Conservation (phyloP, 495 filamentous ascomycete genomes). For the Sabuloglossum arenarium region DNA sequence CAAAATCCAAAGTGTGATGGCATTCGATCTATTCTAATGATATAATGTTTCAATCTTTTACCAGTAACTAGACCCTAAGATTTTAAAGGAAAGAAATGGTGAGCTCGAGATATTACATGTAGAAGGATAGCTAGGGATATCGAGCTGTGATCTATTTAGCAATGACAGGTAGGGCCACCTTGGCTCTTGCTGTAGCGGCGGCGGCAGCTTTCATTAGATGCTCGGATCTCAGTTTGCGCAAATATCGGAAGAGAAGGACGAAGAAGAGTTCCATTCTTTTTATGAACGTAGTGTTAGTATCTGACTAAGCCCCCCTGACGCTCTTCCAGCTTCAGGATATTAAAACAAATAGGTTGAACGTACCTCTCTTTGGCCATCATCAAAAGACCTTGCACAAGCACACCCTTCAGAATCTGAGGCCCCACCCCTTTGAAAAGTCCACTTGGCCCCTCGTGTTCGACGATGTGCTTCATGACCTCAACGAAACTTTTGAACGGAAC, state of each 20-base stretch:
- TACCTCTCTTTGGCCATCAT: constrained; percentile 99
- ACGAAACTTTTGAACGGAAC: constrained; percentile 89
- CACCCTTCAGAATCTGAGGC: constrained; percentile 79
- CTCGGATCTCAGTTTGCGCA: constrained; percentile 46
- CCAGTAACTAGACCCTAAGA: background rate
- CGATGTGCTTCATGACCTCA: constrained; percentile 86
- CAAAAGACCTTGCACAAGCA: constrained; percentile 81
- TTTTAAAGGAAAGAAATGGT: background rate
- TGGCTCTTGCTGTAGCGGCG: constrained; percentile 30
- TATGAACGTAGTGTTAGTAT: constrained; percentile 12
- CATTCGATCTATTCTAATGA: background rate
- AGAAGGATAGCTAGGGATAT: background rate
- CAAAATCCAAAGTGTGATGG: too few species aligned
- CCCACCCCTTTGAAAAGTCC: constrained; percentile 93
- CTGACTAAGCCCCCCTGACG: too few species aligned
- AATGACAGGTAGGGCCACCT: constrained; percentile 19
- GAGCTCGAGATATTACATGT: background rate
- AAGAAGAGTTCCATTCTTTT: constrained; percentile 75
- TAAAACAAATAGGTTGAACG: constrained; percentile 7
- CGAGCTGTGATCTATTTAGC: background rate
- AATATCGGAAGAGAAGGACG: constrained; percentile 63
- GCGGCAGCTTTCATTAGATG: constrained; percentile 49
- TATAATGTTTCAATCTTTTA: background rate
- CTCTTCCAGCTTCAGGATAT: constrained; percentile 7
- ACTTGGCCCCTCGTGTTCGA: constrained; percentile 62